These are phyloP conservation scores for Phlebiopsis flavidoalba DNA, from an alignment of 768 basidiomycete species.

Conservation along the genomic window DNA sequence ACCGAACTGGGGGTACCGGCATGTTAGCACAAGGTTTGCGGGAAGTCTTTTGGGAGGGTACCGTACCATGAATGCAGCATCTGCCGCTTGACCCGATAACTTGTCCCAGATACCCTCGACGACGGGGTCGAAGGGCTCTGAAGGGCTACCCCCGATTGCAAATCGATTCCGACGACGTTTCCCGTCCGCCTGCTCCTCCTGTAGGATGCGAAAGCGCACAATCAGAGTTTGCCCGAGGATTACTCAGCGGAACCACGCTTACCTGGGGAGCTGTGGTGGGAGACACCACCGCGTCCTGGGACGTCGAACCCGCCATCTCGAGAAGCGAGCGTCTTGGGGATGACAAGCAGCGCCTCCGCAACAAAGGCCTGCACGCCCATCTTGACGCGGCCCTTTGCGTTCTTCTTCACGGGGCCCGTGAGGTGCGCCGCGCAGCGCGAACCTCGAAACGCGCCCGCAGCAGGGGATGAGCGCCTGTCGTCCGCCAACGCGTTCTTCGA, in stretches of 20 bases:
- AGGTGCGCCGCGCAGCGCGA: constrained; percentile 82
- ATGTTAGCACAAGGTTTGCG: constrained; percentile 15
- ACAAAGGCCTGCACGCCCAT: constrained; percentile 97
- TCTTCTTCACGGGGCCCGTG: constrained; percentile 70
- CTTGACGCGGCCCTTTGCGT: constrained; percentile 90
- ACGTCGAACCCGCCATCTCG: constrained; percentile 97
- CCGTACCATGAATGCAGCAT: constrained; percentile 94
- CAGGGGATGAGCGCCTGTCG: constrained; percentile 70
- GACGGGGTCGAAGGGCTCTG: constrained; percentile 93
- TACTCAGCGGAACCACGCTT: constrained; percentile 10
- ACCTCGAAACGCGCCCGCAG: constrained; percentile 97
- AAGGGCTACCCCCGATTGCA: constrained; percentile 93
- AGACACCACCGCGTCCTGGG: constrained; percentile 90
- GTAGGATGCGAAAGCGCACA: constrained; percentile 9
- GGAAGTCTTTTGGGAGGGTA: constrained; percentile 4
- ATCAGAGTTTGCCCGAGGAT: constrained; percentile 1
- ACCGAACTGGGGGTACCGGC: constrained; percentile 55
- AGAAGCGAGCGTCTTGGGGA: constrained; percentile 95
- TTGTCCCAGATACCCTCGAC: constrained; percentile 98
- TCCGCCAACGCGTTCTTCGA: constrained; percentile 98
- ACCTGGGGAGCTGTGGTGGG: constrained; percentile 91
- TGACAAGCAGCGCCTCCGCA: constrained; percentile 88
- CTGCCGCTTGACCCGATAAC: constrained; percentile 96
- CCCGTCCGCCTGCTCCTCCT: constrained; percentile 96
- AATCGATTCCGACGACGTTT: constrained; percentile 86